Percentiles rank a stretch among this genome's conserved stretches.
Conservation (phyloP, 2,329 filamentous ascomycete species). For the Exophiala aquamarina region DNA sequence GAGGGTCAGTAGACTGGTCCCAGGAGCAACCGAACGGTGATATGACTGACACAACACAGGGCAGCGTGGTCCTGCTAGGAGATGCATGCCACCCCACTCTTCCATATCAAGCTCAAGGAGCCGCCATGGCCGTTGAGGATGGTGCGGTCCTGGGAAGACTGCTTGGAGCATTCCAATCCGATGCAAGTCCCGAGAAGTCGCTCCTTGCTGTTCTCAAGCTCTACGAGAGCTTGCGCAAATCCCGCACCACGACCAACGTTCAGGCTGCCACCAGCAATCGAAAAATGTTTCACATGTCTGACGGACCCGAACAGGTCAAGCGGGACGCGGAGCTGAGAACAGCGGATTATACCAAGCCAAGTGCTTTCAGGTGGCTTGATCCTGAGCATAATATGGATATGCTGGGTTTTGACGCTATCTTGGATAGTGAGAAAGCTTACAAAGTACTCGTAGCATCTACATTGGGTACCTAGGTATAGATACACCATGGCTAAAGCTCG, state of each 20-base stretch:
- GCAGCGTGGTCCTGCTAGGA: conserved; percentile 56
- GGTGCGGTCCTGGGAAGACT: conserved; percentile 48
- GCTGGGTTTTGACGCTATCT: conserved; percentile 11
- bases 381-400: conserved; percentile 7
- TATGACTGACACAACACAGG: background rate
- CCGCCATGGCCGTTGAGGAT: conserved; percentile 33
- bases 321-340: conserved; percentile 42
- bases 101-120: conserved; percentile 55
- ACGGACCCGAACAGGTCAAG: conserved; percentile 56
- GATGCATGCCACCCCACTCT: conserved; percentile 66
- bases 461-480: too few relatives aligned
- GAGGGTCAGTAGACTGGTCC: background rate
- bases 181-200: conserved; percentile 7
- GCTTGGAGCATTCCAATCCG: conserved; percentile 41
- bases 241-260: conserved; percentile 61
- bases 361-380: conserved; percentile 11
- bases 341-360: background rate
- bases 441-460: too few relatives aligned
- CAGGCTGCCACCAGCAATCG: conserved; percentile 60
- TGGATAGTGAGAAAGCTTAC: conserved; percentile 4
- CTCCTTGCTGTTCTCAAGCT: conserved; percentile 38
- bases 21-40: too few relatives aligned
- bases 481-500: too few relatives aligned
- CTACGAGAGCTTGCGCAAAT: conserved; percentile 59
- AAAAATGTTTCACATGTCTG: conserved; percentile 60